Base-by-base conservation (phyloP, 345 rosid genomes). In the Syzygium aqueum region DNA sequence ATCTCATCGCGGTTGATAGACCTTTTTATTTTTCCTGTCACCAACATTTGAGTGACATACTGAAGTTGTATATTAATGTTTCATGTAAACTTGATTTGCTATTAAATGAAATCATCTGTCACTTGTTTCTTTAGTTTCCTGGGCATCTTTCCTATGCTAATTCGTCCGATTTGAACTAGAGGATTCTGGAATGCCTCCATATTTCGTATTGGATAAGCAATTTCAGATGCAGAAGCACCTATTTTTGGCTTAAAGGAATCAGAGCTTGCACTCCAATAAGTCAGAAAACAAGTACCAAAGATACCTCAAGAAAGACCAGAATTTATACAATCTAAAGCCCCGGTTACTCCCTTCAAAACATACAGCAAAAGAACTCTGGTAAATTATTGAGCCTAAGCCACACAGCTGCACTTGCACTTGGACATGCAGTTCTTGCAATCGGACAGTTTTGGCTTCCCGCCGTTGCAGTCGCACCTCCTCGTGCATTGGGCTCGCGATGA, bases 391-490 rank as follows among this genome's bases (percentile, higher is more conserved):
- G 43, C 25, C 63, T 89, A 89, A 25, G 89, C 89, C 37, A 91
- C 88, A 85, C 98, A 95, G 84, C 94, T 93, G 89, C 97, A 94
- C 87, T 92, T 94, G 93, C 98, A 96, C 84, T 91, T 89, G 13
- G 92, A 90, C 91, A 96, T 92, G 93, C 98, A 95, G 85, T 89
- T 91, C 88, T 92, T 94, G 91, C 99, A 95, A 19, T 91, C 93
- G 3, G 92, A 53, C 63, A 96, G 91, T 25, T 87, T 93, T 16
- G 94, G 92, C 84, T 91, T 91, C 19, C 90, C 92, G 7, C 90
- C 89, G 33, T 93, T 90, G 17, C 99, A 93, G 59, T 95, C 91
- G 9, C 99, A 95, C 84, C 90, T 91, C 28, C 84, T 59, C 17
- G 85, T 87, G 88, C 99, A 95, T 19, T 84, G 88, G 0, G 91